Conservation (phyloP, 352 stramenopile species). For the Phytopythium sindhum region DNA sequence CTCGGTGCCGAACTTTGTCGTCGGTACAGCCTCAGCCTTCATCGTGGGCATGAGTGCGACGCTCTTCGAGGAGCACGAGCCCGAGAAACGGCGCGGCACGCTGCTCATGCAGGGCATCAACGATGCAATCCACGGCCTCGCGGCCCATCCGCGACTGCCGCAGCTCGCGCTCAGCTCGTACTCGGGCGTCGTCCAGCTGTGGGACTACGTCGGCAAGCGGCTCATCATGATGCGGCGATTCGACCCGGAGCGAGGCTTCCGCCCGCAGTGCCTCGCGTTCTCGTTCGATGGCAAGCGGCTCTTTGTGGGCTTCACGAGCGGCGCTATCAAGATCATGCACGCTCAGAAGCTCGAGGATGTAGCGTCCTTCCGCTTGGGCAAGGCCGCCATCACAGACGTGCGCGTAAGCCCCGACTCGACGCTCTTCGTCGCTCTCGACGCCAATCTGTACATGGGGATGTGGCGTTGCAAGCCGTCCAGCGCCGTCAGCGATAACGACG, state of each 20-base stretch:
- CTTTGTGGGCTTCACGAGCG: slow-evolving; percentile 85
- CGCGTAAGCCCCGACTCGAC: slow-evolving; percentile 65
- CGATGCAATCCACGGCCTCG: slow-evolving; percentile 79
- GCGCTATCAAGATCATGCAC: slow-evolving; percentile 83
- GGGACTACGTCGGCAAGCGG: slow-evolving; percentile 85
- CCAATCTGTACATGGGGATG: slow-evolving; percentile 69
- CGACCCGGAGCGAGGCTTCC: slow-evolving; percentile 47
- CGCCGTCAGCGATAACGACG: slow-evolving; percentile 10
- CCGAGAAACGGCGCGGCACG: slow-evolving; percentile 83
- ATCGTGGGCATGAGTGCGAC: slow-evolving; percentile 78
- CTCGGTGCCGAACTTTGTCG: slow-evolving; percentile 88
- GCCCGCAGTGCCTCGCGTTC: slow-evolving; percentile 82
- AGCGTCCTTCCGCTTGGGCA: slow-evolving; percentile 57
- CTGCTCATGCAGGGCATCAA: slow-evolving; percentile 90
- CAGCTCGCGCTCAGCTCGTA: slow-evolving; percentile 81
- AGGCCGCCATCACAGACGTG: slow-evolving; percentile 75
- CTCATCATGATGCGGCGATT: slow-evolving; percentile 85
- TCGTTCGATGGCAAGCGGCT: slow-evolving; percentile 72
- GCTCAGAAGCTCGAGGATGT: slow-evolving; percentile 76
- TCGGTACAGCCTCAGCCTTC: slow-evolving; percentile 83
- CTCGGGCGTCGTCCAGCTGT: slow-evolving; percentile 86
- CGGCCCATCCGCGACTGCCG: slow-evolving; percentile 65
- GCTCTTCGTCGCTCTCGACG: slow-evolving; percentile 80
- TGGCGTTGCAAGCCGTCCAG: slow-evolving; percentile 52
- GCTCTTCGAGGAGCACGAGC: slow-evolving; percentile 85